These are phyloP conservation scores for Calcarisporium arbuscula DNA, from an alignment of 2,329 filamentous ascomycete species.

Conservation along the genomic window DNA sequence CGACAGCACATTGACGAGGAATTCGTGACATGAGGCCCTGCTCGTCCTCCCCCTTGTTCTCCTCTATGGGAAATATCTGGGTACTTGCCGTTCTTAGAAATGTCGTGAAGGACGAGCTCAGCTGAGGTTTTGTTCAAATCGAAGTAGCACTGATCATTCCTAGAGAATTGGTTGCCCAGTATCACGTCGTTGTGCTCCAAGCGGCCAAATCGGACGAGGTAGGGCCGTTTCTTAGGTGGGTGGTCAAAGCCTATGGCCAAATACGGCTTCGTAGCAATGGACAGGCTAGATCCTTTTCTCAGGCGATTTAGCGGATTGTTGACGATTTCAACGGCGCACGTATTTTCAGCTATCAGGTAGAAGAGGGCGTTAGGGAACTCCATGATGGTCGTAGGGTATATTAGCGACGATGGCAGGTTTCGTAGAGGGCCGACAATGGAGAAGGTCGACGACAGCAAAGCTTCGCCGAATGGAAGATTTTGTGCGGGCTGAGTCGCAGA, in stretches of 20 bases:
- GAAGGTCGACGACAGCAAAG: no score
- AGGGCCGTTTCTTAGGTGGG: neutral
- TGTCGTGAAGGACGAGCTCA: slow-evolving; percentile 4
- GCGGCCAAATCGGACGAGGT: slow-evolving; percentile 1
- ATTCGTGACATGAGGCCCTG: neutral
- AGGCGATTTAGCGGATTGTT: no score
- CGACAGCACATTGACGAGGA: slow-evolving; percentile 3
- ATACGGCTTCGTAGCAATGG: no score
- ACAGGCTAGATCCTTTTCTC: no score
- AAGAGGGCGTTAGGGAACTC: no score
- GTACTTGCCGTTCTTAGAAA: slow-evolving; percentile 3
- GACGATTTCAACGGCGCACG: no score
- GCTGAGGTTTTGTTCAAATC: slow-evolving; percentile 3
- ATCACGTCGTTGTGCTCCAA: slow-evolving; percentile 7
- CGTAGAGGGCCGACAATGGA: no score
- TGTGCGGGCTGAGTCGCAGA: no score
- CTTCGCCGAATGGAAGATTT: no score
- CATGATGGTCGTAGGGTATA: no score
- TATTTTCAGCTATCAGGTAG: no score
- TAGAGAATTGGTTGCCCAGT: slow-evolving; percentile 3
- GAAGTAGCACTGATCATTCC: slow-evolving; percentile 6
- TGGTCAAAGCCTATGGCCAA: slow-evolving; percentile 1
- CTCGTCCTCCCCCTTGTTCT: neutral
- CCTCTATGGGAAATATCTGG: neutral
- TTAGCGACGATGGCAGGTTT: no score